Evolutionary conservation across 768 basidiomycete genomes (phyloP), one percentile per base, ranked within the genome.

Genomic region (Pleurotus tuoliensis): DNA sequence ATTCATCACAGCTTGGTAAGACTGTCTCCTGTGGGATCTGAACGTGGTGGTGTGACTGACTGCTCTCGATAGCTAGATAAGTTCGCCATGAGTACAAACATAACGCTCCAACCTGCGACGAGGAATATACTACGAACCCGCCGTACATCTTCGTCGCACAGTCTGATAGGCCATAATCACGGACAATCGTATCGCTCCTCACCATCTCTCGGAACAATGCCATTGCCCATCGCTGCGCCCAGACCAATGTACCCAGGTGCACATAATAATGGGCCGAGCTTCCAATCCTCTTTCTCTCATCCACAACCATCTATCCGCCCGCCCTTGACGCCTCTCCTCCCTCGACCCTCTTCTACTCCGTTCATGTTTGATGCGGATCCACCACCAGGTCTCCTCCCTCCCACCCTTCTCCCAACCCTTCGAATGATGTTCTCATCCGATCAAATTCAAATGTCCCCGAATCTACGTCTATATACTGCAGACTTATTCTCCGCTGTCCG

Each of bases 401-500:
- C 62, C 9, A 41, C 67, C 30, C 59, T 75, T 52, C 56, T 77
- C 15, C 64, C 62, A 40, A 61, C 55, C 63, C 49, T 76, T 62
- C 58, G 66, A 16, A 8, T 60, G 18, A 65, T 75, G 16, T 71
- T 64, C 47, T 47, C 70, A 56, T 63, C 69, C 51, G 60, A 63
- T 8, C 69, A 73, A 52, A 76, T 80, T 2, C 69, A 73, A 56
- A 71, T 89, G 27, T 73, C 84, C 8, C 73, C 81, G 0, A 67
- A 69, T 2, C 75, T 92, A 6, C 70, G 71, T 5, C 70, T 85
- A n/a, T 92, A 92, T 63, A 73, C 89, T 5, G 77, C 83, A 8
- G 88, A 92, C 65, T 72, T 92, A 9, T 87, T 92, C 58, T 78
- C 84, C 24, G 90, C 90, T 3, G 79, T 84, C 20, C 82, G 90